Conservation (phyloP, 1,139 yeast genomes). For the Kazachstania sp. region DNA sequence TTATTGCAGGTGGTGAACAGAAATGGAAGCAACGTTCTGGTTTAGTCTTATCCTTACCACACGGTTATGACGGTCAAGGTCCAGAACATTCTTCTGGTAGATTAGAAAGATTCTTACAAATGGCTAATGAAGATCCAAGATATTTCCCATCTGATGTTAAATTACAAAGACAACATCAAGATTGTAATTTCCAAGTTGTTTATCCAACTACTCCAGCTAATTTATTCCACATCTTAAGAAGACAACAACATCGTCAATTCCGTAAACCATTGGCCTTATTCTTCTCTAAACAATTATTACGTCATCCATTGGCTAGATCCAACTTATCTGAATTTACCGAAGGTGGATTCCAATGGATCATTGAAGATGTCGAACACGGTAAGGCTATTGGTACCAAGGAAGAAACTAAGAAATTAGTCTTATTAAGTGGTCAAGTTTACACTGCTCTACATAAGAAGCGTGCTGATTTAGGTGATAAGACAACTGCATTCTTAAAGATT, state of each 20-base stretch:
- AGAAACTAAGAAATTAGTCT: slow-evolving; percentile 79
- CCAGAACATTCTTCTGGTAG: slow-evolving; percentile 99
- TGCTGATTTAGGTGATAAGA: slow-evolving; percentile 61
- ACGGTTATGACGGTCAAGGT: slow-evolving; percentile 99
- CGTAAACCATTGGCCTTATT: slow-evolving; percentile 87
- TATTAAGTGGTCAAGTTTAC: slow-evolving; percentile 90
- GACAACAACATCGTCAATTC: slow-evolving; percentile 99
- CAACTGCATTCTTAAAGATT: slow-evolving; percentile 78
- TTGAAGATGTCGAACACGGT: slow-evolving; percentile 84
- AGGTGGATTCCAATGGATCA: slow-evolving; percentile 89
- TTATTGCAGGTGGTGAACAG: slow-evolving; percentile 92
- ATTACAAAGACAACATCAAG: slow-evolving; percentile 96
- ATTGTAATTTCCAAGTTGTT: slow-evolving; percentile 94
- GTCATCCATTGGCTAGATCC: slow-evolving; percentile 98
- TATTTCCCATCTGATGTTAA: slow-evolving; percentile 83
- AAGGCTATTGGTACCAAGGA: slow-evolving; percentile 66
- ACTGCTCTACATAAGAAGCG: slow-evolving; percentile 88
- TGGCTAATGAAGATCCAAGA: slow-evolving; percentile 95
- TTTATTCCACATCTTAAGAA: slow-evolving; percentile 91
- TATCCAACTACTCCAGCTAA: slow-evolving; percentile 98
- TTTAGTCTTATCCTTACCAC: slow-evolving; percentile 88
- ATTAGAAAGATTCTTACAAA: slow-evolving; percentile 91
- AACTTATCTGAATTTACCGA: slow-evolving; percentile 76
- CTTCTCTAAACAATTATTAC: slow-evolving; percentile 88
- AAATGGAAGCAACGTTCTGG: slow-evolving; percentile 99